phyloP scores from a whole-genome alignment of 306 rosid species.

The Malus domestica region DNA sequence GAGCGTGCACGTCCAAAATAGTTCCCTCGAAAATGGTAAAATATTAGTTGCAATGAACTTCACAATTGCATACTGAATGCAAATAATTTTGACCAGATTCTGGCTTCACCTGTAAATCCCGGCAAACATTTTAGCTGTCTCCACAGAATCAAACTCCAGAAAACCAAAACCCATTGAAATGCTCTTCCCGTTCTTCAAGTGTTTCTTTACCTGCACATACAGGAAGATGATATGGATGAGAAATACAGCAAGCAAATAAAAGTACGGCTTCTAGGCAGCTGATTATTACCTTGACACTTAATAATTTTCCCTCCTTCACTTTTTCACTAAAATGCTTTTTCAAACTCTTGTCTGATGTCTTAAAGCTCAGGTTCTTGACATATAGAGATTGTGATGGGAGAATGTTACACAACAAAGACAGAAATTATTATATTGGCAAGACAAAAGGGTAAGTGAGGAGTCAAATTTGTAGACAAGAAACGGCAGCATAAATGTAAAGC shows the following conservation, averaged over 20 bases:
- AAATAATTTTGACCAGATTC: conserved; percentile 6
- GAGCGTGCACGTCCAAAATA: conserved; percentile 78
- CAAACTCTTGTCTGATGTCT: conserved; percentile 65
- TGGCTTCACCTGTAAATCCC: conserved; percentile 59
- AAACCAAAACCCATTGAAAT: conserved; percentile 95
- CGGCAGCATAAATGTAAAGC: background rate
- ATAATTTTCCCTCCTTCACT: conserved; percentile 60
- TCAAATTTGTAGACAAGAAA: background rate
- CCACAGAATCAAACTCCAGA: conserved; percentile 67
- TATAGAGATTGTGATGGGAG: conserved; percentile 75
- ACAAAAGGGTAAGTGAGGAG: background rate
- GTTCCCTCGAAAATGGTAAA: conserved; percentile 49
- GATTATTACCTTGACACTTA: conserved; percentile 66
- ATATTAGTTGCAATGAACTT: conserved; percentile 19
- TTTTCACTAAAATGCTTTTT: conserved; percentile 56
- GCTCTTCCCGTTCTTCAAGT: conserved; percentile 70
- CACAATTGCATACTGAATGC: conserved; percentile 7
- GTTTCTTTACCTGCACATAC: conserved; percentile 67
- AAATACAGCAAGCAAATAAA: background rate
- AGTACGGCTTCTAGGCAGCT: background rate
- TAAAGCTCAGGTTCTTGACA: conserved; percentile 93
- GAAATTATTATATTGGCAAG: background rate
- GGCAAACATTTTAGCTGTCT: conserved; percentile 58
- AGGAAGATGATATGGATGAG: conserved; percentile 8
- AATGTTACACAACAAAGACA: conserved; percentile 14